Conservation (phyloP, 306 rosid species). For the Sechiopsis laciniata region DNA sequence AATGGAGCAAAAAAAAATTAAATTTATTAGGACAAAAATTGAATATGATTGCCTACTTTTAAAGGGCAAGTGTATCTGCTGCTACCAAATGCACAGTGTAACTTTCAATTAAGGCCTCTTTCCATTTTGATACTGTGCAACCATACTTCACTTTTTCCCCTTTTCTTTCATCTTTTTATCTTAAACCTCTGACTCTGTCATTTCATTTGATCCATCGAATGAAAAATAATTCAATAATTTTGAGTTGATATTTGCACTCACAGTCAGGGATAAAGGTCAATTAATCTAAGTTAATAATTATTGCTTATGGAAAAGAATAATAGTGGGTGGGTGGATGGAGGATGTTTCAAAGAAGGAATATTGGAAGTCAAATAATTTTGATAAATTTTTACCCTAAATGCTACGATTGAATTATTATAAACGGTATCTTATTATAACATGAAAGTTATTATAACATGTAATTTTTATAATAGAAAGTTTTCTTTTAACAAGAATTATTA, state of each 20-base stretch:
- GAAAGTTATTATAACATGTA: no score
- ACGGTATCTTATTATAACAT: no score
- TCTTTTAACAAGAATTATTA: no score
- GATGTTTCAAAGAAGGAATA: no score
- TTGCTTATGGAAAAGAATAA: not conserved
- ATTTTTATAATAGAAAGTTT: no score
- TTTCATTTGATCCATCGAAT: not conserved
- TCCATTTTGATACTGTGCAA: not conserved
- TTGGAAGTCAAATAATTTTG: no score
- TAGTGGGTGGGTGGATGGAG: not conserved
- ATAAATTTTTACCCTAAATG: no score
- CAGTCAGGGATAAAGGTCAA: not conserved
- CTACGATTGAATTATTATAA: no score
- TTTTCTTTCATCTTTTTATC: not conserved
- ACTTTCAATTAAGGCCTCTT: constrained; percentile 16
- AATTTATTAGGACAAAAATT: not conserved
- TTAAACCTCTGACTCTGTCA: not conserved
- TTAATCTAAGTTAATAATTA: not conserved
- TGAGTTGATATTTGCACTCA: not conserved
- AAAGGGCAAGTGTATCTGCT: constrained; percentile 6
- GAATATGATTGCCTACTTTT: constrained; percentile 17
- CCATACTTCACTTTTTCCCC: constrained; percentile 8
- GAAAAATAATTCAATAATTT: constrained; percentile 12
- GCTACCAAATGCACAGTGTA: constrained; percentile 5
- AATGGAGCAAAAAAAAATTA: not conserved